phyloP scores from a whole-genome alignment of 2,329 filamentous ascomycete species.

The Canariomyces notabilis region DNA sequence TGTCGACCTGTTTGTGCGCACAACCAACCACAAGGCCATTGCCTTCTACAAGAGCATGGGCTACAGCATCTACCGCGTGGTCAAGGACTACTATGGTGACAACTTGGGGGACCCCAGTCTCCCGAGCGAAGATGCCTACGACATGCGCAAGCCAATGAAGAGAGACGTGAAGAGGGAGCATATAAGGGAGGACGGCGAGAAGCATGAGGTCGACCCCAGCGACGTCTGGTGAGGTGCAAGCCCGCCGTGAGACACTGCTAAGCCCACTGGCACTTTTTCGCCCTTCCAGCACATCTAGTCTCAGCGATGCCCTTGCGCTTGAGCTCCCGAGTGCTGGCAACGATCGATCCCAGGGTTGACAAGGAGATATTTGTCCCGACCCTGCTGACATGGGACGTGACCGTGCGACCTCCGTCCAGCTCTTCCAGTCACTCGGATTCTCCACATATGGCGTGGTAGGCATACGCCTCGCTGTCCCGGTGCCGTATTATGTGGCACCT shows the following conservation, averaged over 20 bases:
- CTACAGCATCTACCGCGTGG: slow-evolving; percentile 83
- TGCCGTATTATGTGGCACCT: too few species aligned
- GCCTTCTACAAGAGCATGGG: slow-evolving; percentile 86
- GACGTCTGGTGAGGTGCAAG: slow-evolving; percentile 69
- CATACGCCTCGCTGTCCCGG: too few species aligned
- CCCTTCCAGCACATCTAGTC: too few species aligned
- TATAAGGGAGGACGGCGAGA: slow-evolving; percentile 74
- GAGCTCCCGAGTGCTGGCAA: too few species aligned
- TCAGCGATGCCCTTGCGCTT: too few species aligned
- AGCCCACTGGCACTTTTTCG: too few species aligned
- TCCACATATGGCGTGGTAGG: too few species aligned
- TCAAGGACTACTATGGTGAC: slow-evolving; percentile 90
- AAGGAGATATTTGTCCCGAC: too few species aligned
- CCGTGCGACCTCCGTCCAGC: too few species aligned
- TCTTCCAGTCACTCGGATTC: too few species aligned
- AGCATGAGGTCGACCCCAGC: slow-evolving; percentile 69
- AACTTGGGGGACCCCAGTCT: slow-evolving; percentile 61
- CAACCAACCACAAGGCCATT: slow-evolving; percentile 83
- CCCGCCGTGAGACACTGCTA: background rate
- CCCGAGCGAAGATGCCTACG: slow-evolving; percentile 79
- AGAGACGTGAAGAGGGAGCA: slow-evolving; percentile 73
- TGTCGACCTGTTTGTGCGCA: slow-evolving; percentile 88
- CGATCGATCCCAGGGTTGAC: too few species aligned
- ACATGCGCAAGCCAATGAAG: slow-evolving; percentile 90
- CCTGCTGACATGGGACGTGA: too few species aligned